These are phyloP conservation scores for Furculomyces boomerangus DNA, from an alignment of 371 early-diverging fungal genomes.

Conservation along the genomic window DNA sequence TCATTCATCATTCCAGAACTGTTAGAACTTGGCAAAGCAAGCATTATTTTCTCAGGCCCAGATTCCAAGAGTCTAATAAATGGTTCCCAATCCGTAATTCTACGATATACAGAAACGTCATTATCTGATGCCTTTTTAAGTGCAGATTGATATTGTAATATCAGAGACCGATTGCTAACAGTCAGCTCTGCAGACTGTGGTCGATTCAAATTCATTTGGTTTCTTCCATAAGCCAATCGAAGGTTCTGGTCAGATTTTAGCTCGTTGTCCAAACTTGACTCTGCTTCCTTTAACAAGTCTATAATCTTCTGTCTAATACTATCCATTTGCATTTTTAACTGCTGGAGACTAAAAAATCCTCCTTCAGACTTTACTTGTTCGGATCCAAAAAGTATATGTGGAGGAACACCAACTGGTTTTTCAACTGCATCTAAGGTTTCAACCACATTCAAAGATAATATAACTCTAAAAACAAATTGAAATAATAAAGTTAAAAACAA, in stretches of 20 bases:
- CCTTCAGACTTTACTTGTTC: constrained; percentile 57
- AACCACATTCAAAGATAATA: neutral
- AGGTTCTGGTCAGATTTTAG: constrained; percentile 45
- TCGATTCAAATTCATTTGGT: constrained; percentile 32
- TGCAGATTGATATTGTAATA: constrained; percentile 35
- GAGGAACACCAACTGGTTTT: constrained; percentile 44
- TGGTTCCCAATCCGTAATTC: constrained; percentile 39
- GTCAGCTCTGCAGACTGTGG: constrained; percentile 40
- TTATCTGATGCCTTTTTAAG: constrained; percentile 45
- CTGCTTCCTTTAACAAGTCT: constrained; percentile 34
- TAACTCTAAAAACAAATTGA: neutral
- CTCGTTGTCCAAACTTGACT: constrained; percentile 49
- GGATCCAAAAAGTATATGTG: constrained; percentile 35
- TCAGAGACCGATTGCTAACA: constrained; percentile 33
- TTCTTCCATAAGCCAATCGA: constrained; percentile 26
- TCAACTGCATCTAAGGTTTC: constrained; percentile 46
- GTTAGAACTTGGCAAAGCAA: constrained; percentile 25
- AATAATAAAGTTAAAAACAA: neutral
- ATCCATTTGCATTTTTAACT: constrained; percentile 36
- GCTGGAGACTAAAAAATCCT: constrained; percentile 39
- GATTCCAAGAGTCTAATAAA: constrained; percentile 36
- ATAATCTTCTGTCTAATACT: constrained; percentile 24
- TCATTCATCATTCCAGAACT: constrained; percentile 22
- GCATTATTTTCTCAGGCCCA: constrained; percentile 20
- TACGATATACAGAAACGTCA: constrained; percentile 39